Conservation (phyloP, 257 asterid species). For the Plantago elongata region DNA sequence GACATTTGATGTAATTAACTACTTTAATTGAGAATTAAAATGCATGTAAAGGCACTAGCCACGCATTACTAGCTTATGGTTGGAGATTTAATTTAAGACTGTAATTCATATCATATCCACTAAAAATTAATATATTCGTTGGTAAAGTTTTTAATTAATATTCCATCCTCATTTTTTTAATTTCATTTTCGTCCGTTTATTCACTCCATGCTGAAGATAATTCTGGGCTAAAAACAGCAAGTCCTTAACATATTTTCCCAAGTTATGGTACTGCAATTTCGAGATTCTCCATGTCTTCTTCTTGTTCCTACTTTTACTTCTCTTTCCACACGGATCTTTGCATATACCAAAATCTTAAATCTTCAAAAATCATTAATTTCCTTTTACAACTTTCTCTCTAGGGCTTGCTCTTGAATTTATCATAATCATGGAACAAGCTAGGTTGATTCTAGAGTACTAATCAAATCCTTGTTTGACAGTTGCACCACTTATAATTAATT, state of each 20-base stretch:
- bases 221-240: background rate
- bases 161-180: too few species aligned
- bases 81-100: too few species aligned
- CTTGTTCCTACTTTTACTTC: slow-evolving; percentile 21
- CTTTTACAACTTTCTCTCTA: background rate
- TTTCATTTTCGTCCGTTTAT: too few species aligned
- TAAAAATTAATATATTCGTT: too few species aligned
- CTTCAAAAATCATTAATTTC: background rate
- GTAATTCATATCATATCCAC: too few species aligned
- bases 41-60: too few species aligned
- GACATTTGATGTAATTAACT: too few species aligned
- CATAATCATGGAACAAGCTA: slow-evolving; percentile 11
- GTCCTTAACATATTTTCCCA: slow-evolving; percentile 18
- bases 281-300: slow-evolving; percentile 44
- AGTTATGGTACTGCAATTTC: slow-evolving; percentile 15
- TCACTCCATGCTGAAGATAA: background rate
- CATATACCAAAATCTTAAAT: background rate
- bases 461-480: slow-evolving; percentile 15
- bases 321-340: slow-evolving; percentile 12
- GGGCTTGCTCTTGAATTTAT: slow-evolving; percentile 18
- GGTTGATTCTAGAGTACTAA: background rate
- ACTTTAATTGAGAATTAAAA: too few species aligned
- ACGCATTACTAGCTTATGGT: too few species aligned
- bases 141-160: too few species aligned
- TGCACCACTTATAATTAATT: slow-evolving; percentile 23